Evolutionary conservation across 2,329 filamentous ascomycete species (phyloP).

Genomic region (Metarhizium robertsii): DNA sequence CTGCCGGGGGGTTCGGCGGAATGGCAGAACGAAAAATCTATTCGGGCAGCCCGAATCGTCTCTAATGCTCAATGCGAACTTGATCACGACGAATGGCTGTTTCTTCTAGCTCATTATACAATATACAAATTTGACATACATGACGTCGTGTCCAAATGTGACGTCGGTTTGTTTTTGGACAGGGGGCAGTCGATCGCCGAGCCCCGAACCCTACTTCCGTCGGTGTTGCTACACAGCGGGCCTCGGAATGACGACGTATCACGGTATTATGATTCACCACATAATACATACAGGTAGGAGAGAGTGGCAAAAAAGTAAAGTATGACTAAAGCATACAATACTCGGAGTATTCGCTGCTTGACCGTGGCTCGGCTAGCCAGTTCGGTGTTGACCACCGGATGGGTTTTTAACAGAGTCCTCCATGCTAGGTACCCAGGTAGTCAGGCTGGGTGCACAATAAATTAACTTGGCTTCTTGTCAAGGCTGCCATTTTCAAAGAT

Average conservation of each 20-base stretch:
- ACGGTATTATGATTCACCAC: neutral
- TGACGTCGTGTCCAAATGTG: slow-evolving; percentile 14
- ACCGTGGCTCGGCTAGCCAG: no score
- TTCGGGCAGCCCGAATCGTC: slow-evolving; percentile 15
- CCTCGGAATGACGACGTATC: neutral
- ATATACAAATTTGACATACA: slow-evolving; percentile 27
- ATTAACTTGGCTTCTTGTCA: no score
- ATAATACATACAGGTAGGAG: neutral
- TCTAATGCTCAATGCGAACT: slow-evolving; percentile 29
- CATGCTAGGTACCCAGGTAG: no score
- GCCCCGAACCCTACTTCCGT: neutral
- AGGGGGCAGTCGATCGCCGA: neutral
- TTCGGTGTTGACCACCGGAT: no score
- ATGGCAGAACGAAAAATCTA: slow-evolving; percentile 1
- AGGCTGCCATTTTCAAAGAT: no score
- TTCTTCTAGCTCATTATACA: slow-evolving; percentile 28
- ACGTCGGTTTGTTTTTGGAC: neutral
- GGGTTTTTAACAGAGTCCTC: no score
- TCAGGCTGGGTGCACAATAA: no score
- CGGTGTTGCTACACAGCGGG: neutral
- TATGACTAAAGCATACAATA: no score
- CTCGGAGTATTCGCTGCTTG: no score
- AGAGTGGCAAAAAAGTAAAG: neutral
- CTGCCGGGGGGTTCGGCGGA: slow-evolving; percentile 4
- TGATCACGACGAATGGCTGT: slow-evolving; percentile 32